Evolutionary conservation across 331 rosid genomes (phyloP), one percentile per base, ranked within the genome.

Genomic region (Acacia pycnantha): DNA sequence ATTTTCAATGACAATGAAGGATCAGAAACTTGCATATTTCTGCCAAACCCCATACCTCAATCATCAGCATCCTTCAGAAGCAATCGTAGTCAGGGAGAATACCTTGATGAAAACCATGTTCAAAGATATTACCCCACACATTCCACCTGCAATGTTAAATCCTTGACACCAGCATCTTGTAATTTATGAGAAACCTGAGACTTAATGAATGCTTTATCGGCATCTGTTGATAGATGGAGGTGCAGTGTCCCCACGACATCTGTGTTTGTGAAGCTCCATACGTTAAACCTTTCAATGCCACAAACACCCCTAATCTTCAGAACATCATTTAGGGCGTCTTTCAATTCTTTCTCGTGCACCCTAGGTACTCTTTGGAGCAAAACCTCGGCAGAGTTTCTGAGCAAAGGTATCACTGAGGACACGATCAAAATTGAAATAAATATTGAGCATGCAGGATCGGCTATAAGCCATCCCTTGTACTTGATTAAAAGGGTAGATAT

Each of bases 361-460:
- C 98, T 86, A 9, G 99, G 97, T 71, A 90, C 81, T 86, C 97
- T 88, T 89, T 95, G 99, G 71, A 95, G 98, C 90, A 95, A 85
- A 80, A 95, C 76, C 82, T 90, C 94, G 0, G 98, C 98, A 3
- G 99, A 85, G 87, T 95, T 95, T 86, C 94, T 88, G 59, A 93
- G 98, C 73, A 95, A 86, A 62, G 98, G 97, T 80, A 95, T 88
- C 61, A 95, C 99, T 0, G 99, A 93, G 79, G 97, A 84, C 71
- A 95, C 81, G 58, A 95, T 93, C 77, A 92, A 83, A 81, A 95
- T 73, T 1, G 99, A 95, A 78, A 95, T 95, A 74, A 93, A 95
- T 82, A 95, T 93, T 33, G 98, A 95, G 90, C 97, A 93, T 48
- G 95, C 96, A 18, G 98, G 98, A 87, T 95, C 98, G 14, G 98